Evolutionary conservation across 148 eudicot genomes (phyloP).

Genomic region (Spergularia marina): DNA sequence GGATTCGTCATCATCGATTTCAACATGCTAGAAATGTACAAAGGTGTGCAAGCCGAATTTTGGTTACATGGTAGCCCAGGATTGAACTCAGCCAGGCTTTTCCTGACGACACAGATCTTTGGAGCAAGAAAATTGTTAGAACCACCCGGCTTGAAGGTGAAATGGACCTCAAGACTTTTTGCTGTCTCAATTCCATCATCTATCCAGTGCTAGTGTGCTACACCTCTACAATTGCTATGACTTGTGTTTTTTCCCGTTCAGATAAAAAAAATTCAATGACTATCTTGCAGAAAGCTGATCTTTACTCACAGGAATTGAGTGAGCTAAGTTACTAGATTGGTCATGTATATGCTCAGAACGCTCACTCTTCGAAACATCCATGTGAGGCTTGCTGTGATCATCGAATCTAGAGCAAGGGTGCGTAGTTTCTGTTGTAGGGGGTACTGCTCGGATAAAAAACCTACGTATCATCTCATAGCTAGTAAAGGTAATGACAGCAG

Average conservation of each 20-base stretch:
- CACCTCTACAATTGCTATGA: neutral
- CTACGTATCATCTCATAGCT: conserved; percentile 84
- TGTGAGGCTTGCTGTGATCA: conserved; percentile 20
- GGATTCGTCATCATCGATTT: neutral
- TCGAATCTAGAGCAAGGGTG: conserved; percentile 29
- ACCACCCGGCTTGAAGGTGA: conserved; percentile 1
- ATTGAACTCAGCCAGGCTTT: neutral
- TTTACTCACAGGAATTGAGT: conserved; percentile 22
- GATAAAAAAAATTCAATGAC: conserved; percentile 1
- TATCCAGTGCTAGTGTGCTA: neutral
- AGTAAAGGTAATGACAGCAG: conserved; percentile 90
- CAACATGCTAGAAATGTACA: conserved; percentile 5
- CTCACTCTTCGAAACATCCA: neutral
- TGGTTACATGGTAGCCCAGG: neutral
- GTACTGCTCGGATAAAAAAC: conserved; percentile 41
- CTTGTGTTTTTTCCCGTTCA: neutral
- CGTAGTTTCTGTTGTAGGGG: conserved; percentile 37
- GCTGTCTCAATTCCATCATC: neutral
- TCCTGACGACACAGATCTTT: neutral
- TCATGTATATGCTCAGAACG: conserved; percentile 16
- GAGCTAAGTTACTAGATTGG: conserved; percentile 1
- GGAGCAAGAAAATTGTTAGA: neutral
- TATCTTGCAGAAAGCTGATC: conserved; percentile 19
- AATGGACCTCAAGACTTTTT: neutral
- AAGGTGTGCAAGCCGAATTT: neutral